Base-by-base conservation (phyloP, 148 eudicot species). In the Spergularia marina region DNA sequence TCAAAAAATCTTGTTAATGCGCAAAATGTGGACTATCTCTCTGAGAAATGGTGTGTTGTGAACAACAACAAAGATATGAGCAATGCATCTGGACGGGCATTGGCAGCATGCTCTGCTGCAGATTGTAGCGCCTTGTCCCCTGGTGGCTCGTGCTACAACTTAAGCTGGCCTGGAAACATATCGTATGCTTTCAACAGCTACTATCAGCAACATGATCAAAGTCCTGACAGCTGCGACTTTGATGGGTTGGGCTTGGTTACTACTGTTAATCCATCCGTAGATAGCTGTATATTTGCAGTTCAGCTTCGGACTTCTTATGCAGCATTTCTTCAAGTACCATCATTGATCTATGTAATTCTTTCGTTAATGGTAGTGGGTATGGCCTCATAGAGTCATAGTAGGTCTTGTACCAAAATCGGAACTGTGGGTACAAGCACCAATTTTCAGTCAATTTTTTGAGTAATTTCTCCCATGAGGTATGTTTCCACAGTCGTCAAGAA, bases 141-240 rank as follows among this genome's bases (percentile, higher is more conserved):
- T 1, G 98, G 94, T 55, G 90, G 97, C 18, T 93, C 98, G 8
- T 93, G 98, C 76, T 89, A 73, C 74, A 89, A 88, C 81, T 84
- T 93, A 21, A 88, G 81, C 51, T 91, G 94, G 91, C 97, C 97
- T 1, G 91, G 83, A 13, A 93, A 93, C 77, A 75, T 89, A 70
- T 93, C 98, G 8, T 93, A 93, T 65, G 97, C 98, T 18, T 93
- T 88, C 60, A 93, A 93, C 57, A 89, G 94, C 84, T 93, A 85
- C 76, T 93, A 88, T 68, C 97, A 93, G 82, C 86, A 87, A 79
- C 97, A 91, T 69, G 86, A 84, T 85, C 98, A 91, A 74, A 88
- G 76, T 77, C 84, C 90, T 0, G 86, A 83, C 53, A 88, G 97
- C 82, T 89, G 98, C 40, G 85, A 88, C 75, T 93, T 91, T 80